Evolutionary conservation across 2,329 filamentous ascomycete species (phyloP), one percentile per base, ranked within the genome.

Genomic region (Aspergillus piperis): DNA sequence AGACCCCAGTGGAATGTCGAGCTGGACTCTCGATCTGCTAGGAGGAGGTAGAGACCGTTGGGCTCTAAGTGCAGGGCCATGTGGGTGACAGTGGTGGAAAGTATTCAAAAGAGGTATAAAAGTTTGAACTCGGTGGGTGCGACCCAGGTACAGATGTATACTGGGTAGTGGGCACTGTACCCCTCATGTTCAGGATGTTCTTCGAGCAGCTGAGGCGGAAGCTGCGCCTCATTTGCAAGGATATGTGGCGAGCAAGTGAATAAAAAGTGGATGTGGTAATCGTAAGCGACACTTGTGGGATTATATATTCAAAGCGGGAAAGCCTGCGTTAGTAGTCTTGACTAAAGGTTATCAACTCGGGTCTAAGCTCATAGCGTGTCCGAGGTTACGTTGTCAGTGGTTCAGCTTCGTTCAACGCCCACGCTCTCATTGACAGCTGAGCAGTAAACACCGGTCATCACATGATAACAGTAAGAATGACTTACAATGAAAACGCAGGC

Each of bases 1-100:
- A 52, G 30, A 38, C n/a, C 36, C 50, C 50, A 52, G 30, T 52
- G 50, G 30, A 52, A 52, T 2, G 50, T 52, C 30, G 30, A 52
- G 25, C 13, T n/a, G 4, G 49, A 30, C 11, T 30, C 49, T 21
- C 49, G 49, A 23, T 52, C 49, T 8, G 36, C 19, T 7, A 52
- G 49, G 10, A 36, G 30, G 17, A 52, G 30, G 50, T 32, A 52
- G 25, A 52, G 50, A 13, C 19, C 21, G 27, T 52, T 52, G 17
- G 17, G 25, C 7, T 52, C 19, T 13, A 50, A 32, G 10, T 50
- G 23, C 30, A 23, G 17, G 30, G 30, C 17, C 17, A 39, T 32
- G 19, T 13, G 17, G 30, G 30, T 44, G 41, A 23, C 19, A 15
- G 11, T 36, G 2, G 11, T 13, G 2, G 8, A 23, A 15, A 6